Evolutionary conservation across 228 moss, liverwort and hornwort species (phyloP).

Genomic region (Sphagnum fallax): DNA sequence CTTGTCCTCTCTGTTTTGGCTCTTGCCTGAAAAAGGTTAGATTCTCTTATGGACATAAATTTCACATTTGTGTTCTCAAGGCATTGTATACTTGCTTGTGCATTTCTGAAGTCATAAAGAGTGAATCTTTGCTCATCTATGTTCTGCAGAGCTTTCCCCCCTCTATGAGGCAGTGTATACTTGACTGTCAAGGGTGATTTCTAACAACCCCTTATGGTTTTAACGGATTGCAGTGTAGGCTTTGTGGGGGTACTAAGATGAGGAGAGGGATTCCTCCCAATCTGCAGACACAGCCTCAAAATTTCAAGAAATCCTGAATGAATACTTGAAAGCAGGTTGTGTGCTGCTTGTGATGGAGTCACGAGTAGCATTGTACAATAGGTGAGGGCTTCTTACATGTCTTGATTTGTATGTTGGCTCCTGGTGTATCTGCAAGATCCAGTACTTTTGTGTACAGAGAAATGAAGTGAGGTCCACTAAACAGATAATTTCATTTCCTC

Average conservation of each 20-base stretch:
- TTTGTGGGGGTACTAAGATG: slow-evolving; percentile 53
- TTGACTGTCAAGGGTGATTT: background rate
- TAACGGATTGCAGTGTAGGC: slow-evolving; percentile 43
- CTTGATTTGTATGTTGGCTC: no score
- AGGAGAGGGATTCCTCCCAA: slow-evolving; percentile 52
- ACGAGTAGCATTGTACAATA: no score
- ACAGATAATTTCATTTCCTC: no score
- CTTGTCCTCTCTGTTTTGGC: slow-evolving; percentile 79
- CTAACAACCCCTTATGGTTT: background rate
- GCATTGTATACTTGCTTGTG: background rate
- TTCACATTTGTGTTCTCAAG: background rate
- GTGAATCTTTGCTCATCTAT: background rate
- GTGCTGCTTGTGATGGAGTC: no score
- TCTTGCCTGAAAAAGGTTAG: slow-evolving; percentile 67
- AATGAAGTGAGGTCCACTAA: no score
- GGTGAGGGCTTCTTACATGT: no score
- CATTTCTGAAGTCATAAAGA: background rate
- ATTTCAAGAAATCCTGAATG: background rate
- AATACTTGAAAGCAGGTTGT: no score
- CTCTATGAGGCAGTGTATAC: background rate
- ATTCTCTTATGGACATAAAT: background rate
- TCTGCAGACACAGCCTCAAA: slow-evolving; percentile 3
- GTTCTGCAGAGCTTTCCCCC: background rate
- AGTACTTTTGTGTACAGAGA: no score
- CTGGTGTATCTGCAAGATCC: no score